Percentiles rank a stretch among this genome's conserved stretches.
Conservation (phyloP, 768 basidiomycete species). For the Baorangia bicolor region DNA sequence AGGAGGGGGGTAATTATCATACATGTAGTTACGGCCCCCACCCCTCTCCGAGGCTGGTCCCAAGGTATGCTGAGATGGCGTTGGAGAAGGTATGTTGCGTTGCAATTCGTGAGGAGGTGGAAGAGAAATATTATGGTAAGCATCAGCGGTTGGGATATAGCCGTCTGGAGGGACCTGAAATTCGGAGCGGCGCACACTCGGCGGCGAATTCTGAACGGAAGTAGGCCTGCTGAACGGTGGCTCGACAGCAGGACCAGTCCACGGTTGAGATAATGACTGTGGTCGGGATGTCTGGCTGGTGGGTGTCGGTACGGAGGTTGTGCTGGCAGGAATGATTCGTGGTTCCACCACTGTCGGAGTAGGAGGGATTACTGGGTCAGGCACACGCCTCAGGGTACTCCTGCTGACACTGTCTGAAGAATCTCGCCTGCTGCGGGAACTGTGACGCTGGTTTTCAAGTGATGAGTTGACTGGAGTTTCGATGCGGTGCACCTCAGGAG, state of each 20-base stretch:
- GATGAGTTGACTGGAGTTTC: slow-evolving; percentile 18
- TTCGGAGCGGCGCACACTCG: slow-evolving; percentile 12
- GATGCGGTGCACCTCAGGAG: slow-evolving; percentile 30
- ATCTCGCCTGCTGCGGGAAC: slow-evolving; percentile 21
- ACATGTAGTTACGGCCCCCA: slow-evolving; percentile 24
- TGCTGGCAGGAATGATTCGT: slow-evolving; percentile 10
- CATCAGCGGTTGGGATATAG: slow-evolving; percentile 46
- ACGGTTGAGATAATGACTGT: slow-evolving; percentile 16
- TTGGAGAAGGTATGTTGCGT: slow-evolving; percentile 27
- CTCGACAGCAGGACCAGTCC: slow-evolving; percentile 14
- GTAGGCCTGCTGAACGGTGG: slow-evolving; percentile 14
- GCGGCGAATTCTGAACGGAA: slow-evolving; percentile 23
- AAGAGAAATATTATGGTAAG: slow-evolving; percentile 40
- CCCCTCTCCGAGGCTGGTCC: slow-evolving; percentile 21
- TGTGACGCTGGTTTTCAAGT: slow-evolving; percentile 14
- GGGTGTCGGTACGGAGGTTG: slow-evolving; percentile 7
- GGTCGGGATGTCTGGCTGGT: slow-evolving; percentile 18
- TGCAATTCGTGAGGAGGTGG: slow-evolving; percentile 52
- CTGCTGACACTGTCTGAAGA: slow-evolving; percentile 14
- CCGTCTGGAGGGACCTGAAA: slow-evolving; percentile 45
- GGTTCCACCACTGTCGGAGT: slow-evolving; percentile 9
- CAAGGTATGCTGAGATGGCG: slow-evolving; percentile 25
- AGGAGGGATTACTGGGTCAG: slow-evolving; percentile 11
- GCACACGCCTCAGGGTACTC: slow-evolving; percentile 12
- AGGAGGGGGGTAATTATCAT: slow-evolving; percentile 16